These are phyloP conservation scores for Cystobasidiopsis lactophilus DNA, from an alignment of 768 basidiomycete genomes.

Conservation along the genomic window DNA sequence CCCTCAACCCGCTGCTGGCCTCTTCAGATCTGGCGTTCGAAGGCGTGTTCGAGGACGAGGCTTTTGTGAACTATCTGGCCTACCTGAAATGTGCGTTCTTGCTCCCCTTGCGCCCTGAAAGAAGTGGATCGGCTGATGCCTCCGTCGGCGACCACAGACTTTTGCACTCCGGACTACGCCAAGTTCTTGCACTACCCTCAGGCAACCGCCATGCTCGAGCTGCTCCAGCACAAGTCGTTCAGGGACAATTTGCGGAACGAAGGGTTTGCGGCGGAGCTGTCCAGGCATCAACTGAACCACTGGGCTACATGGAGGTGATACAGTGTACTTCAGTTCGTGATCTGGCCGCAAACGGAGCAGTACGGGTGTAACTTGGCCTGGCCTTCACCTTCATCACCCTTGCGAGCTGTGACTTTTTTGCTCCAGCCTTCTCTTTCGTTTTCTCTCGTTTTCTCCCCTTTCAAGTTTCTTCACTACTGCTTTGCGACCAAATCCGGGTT, in stretches of 20 bases:
- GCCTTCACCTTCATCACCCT: no score
- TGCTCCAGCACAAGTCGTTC: neutral
- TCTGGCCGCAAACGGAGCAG: no score
- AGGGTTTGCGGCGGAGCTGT: neutral
- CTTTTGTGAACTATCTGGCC: neutral
- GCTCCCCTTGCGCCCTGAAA: neutral
- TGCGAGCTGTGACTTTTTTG: no score
- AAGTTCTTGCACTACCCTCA: slow-evolving; percentile 1
- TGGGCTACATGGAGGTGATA: no score
- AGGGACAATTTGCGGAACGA: neutral
- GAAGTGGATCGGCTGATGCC: neutral
- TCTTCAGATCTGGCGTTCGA: neutral
- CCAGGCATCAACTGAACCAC: no score
- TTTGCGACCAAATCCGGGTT: no score
- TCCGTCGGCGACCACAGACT: neutral
- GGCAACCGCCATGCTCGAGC: neutral
- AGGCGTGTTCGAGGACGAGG: neutral
- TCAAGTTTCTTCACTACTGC: no score
- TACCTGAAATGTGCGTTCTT: neutral
- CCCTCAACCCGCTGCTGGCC: no score
- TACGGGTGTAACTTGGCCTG: no score
- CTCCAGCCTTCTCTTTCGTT: no score
- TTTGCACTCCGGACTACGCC: neutral
- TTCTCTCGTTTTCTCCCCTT: no score
- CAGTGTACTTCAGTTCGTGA: no score